Evolutionary conservation across 345 rosid species (phyloP), one percentile per base, ranked within the genome.

Genomic region (Lenwebbia sp.): DNA sequence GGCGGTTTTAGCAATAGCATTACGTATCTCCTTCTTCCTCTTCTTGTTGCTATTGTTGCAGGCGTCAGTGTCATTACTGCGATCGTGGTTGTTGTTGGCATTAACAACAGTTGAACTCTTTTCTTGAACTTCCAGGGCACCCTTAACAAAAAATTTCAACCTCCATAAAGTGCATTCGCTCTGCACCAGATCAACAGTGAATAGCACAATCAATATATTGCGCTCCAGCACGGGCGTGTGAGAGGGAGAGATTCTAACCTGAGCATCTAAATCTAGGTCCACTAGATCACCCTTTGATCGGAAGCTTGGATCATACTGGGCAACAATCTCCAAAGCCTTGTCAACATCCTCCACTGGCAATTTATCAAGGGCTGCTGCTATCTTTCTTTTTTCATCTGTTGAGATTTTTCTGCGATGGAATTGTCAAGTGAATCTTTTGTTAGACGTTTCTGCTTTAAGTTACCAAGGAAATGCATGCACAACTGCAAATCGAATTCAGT

Each of bases 241-340:
- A 0, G 37, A 3, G 82, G 11, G 28, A 86, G 75, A 62, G 22
- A 65, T 5, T 65, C 14, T 9, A 83, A 95, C 97, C 96, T 94
- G 95, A 82, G 89, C 90, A 89, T 95, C 97, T 84, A 96, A 94
- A 87, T 95, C 96, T 30, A 97, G 95, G 83, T 91, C 93, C 89
- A 97, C 95, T 87, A 92, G 93, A 85, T 92, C 94, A 47, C 93
- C 94, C 55, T 87, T 91, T 84, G 93, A 76, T 89, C 90, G 92
- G 88, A 97, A 94, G 85, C 87, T 89, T 3, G 95, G 93, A 89
- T 94, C 87, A 83, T 88, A 87, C 89, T 93, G 92, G 88, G 98
- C 95, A 90, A 95, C 96, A 70, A 95, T 94, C 82, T 90, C 92
- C 89, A 97, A 82, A 83, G 94, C 98, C 88, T 91, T 96, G 62